Evolutionary conservation across 768 basidiomycete genomes (phyloP).

Genomic region (Boletus sp.): DNA sequence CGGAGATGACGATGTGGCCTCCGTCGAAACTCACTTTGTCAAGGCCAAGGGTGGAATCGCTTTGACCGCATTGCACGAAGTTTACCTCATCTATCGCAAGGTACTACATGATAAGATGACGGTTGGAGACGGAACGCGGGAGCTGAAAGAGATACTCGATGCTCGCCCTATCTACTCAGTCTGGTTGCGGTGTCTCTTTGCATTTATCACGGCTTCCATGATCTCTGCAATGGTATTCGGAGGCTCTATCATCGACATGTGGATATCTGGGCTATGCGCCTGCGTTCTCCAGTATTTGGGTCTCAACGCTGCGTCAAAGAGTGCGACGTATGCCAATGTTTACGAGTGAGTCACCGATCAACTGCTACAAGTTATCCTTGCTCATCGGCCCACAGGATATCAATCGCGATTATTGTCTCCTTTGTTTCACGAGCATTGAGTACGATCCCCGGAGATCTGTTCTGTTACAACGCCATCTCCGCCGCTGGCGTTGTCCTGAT

Average conservation of each 20-base stretch:
- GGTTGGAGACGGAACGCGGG: slow-evolving; percentile 67
- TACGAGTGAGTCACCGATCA: slow-evolving; percentile 69
- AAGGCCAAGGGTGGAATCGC: slow-evolving; percentile 79
- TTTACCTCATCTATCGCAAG: slow-evolving; percentile 81
- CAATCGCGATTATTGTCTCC: slow-evolving; percentile 79
- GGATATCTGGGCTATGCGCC: slow-evolving; percentile 70
- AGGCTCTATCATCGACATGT: slow-evolving; percentile 80
- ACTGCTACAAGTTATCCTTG: not conserved
- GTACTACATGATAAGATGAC: slow-evolving; percentile 83
- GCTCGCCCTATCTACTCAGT: slow-evolving; percentile 69
- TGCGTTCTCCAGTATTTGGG: slow-evolving; percentile 76
- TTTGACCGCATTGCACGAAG: slow-evolving; percentile 75
- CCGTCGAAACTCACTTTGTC: slow-evolving; percentile 83
- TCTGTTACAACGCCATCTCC: slow-evolving; percentile 90
- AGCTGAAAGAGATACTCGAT: slow-evolving; percentile 61
- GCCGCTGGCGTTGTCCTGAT: slow-evolving; percentile 90
- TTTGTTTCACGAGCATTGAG: slow-evolving; percentile 80
- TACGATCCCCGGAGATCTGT: slow-evolving; percentile 67
- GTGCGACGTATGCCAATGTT: slow-evolving; percentile 90
- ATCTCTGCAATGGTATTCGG: slow-evolving; percentile 85
- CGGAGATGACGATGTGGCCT: slow-evolving; percentile 66
- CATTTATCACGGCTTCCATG: slow-evolving; percentile 75
- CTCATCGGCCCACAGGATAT: slow-evolving; percentile 52
- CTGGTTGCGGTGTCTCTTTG: slow-evolving; percentile 64
- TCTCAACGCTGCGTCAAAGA: slow-evolving; percentile 79